Conservation (phyloP, 306 rosid genomes). For the Quercus rubra region DNA sequence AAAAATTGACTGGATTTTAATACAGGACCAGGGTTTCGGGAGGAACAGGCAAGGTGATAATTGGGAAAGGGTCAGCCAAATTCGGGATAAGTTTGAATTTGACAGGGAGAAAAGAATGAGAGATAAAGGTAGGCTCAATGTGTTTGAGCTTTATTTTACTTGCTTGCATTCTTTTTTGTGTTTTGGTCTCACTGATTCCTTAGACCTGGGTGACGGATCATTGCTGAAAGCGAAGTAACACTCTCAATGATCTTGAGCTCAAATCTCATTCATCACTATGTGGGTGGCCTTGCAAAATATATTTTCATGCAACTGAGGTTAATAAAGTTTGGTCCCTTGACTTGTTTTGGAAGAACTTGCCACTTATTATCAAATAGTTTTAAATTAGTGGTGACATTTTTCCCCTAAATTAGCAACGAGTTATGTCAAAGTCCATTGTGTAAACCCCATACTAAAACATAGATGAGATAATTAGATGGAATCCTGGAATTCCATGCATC, state of each 20-base stretch:
- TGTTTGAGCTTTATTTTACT: not conserved
- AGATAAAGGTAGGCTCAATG: constrained; percentile 69
- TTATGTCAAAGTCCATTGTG: not conserved
- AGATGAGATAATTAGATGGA: not conserved
- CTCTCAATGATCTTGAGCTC: not conserved
- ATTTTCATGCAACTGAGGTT: not conserved
- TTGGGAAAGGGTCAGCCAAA: constrained; percentile 66
- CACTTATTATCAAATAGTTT: not conserved
- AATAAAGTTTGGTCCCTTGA: not conserved
- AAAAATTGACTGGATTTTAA: constrained; percentile 28
- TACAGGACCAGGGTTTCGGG: constrained; percentile 61
- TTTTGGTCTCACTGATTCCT: not conserved
- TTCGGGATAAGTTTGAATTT: constrained; percentile 89
- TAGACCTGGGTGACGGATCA: not conserved
- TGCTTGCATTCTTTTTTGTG: not conserved
- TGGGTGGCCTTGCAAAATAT: not conserved
- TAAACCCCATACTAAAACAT: not conserved
- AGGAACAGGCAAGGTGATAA: constrained; percentile 50
- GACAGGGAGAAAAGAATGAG: constrained; percentile 90
- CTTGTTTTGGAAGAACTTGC: not conserved
- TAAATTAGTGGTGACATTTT: not conserved
- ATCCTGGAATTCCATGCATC: not conserved
- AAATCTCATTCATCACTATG: not conserved
- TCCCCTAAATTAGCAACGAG: not conserved
- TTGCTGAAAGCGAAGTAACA: not conserved